A percentile compares a stretch with the other conserved stretches of the same genome.
Evolutionary conservation across 768 basidiomycete genomes (phyloP).

Genomic region (Trametopsis cervina): DNA sequence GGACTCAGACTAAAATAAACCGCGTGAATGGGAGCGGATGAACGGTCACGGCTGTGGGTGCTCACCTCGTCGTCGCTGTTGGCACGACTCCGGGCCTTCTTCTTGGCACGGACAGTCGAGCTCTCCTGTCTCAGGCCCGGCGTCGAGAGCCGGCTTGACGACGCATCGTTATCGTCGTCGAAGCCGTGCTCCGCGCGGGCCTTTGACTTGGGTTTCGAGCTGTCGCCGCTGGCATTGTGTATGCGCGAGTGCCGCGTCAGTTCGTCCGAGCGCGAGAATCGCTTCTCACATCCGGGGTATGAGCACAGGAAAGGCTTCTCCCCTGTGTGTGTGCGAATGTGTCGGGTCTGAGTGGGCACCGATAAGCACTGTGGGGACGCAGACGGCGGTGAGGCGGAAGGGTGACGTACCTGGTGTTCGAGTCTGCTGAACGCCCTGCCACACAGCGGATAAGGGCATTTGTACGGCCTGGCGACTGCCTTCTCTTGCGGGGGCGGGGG

Average conservation of each 20-base stretch:
- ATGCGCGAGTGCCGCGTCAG: conserved; percentile 94
- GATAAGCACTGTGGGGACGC: neutral
- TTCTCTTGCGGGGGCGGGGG: conserved; percentile 28
- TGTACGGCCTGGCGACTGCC: conserved; percentile 72
- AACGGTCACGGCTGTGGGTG: too few relatives aligned
- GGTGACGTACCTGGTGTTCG: conserved; percentile 78
- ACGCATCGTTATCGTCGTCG: conserved; percentile 14
- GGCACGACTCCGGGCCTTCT: conserved; percentile 72
- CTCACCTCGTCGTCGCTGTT: conserved; percentile 83
- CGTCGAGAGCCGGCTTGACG: neutral
- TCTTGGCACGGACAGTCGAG: conserved; percentile 39
- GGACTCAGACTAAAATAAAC: conserved; percentile 24
- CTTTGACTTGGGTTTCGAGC: conserved; percentile 24
- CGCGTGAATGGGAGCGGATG: neutral
- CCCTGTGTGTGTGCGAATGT: conserved; percentile 97
- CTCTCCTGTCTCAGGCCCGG: conserved; percentile 7
- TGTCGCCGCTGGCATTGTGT: conserved; percentile 41
- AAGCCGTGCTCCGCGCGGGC: conserved; percentile 21
- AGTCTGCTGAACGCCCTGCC: conserved; percentile 94
- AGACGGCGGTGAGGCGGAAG: conserved; percentile 1
- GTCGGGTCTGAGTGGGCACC: conserved; percentile 67
- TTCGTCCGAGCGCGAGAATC: conserved; percentile 97
- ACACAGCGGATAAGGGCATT: conserved; percentile 88
- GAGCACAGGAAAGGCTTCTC: conserved; percentile 96
- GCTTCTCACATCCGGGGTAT: conserved; percentile 93